phyloP scores from a whole-genome alignment of 345 rosid genomes.

The Salix brachista region DNA sequence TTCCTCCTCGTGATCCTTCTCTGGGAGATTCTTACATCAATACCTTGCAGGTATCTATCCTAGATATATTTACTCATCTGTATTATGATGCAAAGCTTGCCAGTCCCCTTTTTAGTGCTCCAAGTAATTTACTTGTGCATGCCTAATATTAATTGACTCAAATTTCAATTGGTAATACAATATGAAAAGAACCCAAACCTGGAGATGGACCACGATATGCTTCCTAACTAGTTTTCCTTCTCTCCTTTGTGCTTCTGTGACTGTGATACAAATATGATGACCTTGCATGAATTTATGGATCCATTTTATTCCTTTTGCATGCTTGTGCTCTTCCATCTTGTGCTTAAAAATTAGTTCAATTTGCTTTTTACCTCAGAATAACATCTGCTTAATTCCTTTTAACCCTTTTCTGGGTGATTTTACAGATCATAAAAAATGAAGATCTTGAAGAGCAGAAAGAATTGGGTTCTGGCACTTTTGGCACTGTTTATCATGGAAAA shows the following conservation, averaged over 20 bases:
- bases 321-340: not conserved
- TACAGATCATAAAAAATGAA: conserved; percentile 76
- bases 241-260: not conserved
- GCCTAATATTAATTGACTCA: not conserved
- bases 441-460: conserved; percentile 95
- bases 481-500: conserved; percentile 97
- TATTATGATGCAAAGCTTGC: conserved; percentile 3
- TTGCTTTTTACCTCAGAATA: not conserved
- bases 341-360: not conserved
- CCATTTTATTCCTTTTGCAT: not conserved
- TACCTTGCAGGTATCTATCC: conserved; percentile 66
- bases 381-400: conserved; percentile 2
- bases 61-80: conserved; percentile 7
- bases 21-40: conserved; percentile 52
- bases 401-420: not conserved
- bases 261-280: not conserved
- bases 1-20: conserved; percentile 53
- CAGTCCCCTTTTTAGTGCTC: conserved; percentile 1
- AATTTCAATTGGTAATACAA: not conserved
- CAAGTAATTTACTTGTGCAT: not conserved
- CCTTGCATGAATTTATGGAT: not conserved
- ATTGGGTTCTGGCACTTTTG: conserved; percentile 95
- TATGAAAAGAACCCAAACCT: not conserved
- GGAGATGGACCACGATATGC: not conserved
- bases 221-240: not conserved